Evolutionary conservation across 768 basidiomycete genomes (phyloP).

Genomic region (Termitomyces sp.): DNA sequence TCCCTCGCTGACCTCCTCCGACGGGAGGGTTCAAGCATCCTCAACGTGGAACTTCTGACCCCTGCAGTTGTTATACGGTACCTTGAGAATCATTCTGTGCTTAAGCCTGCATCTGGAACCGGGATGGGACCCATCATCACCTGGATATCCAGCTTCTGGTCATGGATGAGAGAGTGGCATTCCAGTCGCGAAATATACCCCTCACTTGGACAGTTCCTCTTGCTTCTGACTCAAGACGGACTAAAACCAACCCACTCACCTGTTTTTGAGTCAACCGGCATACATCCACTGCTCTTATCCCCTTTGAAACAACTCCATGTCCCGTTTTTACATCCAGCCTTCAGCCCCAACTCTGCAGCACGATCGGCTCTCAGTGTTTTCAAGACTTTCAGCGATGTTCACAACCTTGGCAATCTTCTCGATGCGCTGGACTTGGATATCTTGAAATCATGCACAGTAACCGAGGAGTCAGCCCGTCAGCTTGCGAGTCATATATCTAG

Average conservation of each 20-base stretch:
- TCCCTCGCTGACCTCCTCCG: conserved; percentile 20
- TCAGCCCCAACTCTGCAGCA: conserved; percentile 12
- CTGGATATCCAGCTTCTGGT: conserved; percentile 43
- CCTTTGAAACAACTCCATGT: conserved; percentile 27
- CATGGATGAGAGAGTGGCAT: conserved; percentile 31
- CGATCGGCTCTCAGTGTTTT: conserved; percentile 17
- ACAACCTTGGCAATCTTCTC: conserved; percentile 29
- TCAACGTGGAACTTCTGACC: conserved; percentile 30
- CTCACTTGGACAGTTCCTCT: conserved; percentile 17
- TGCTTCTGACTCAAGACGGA: conserved; percentile 32
- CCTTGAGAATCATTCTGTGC: conserved; percentile 19
- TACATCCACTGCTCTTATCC: conserved; percentile 17
- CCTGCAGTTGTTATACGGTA: conserved; percentile 24
- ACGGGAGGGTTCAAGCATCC: conserved; percentile 14
- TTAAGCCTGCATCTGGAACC: neutral
- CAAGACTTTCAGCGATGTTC: conserved; percentile 17
- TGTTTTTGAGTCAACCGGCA: conserved; percentile 24
- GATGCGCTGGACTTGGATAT: conserved; percentile 15
- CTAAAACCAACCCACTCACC: conserved; percentile 20
- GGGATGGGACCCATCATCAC: conserved; percentile 15
- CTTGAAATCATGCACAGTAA: neutral
- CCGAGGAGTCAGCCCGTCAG: neutral
- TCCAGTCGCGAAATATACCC: conserved; percentile 18
- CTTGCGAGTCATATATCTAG: neutral
- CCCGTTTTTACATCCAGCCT: conserved; percentile 27